Base-by-base conservation (phyloP, 169 alveolate species). In the Plasmodium inui region DNA sequence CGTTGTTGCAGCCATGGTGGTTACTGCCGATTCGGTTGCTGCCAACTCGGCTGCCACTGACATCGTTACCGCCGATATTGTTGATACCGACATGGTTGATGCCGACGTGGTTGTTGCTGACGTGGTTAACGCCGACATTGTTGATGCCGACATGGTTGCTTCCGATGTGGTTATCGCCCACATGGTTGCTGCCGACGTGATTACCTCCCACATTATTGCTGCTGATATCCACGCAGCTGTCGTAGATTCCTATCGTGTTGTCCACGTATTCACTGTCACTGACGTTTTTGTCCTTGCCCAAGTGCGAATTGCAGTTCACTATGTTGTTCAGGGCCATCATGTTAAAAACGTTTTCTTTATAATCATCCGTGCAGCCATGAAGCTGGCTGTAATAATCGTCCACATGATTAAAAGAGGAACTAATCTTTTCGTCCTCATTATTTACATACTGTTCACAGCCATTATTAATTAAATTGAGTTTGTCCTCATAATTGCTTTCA, bases 321-420 rank as follows among this genome's bases (percentile, higher is more conserved):
- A 88, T 19, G 32, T 32, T 67, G 81, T 88, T 88, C 19, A 74
- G 53, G 28, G 82, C 50, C 92, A 83, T 83, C 34, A 22, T 80
- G 74, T 83, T 83, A 83, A 67, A 83, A 70, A 83, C n/a, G 32
- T 83, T 71, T 71, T 83, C 92, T 39, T 83, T 83, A 39, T 83
- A 83, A 70, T 83, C 82, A 70, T 83, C 83, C 1, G 92, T 17
- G 74, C 82, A 67, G 41, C 32, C 50, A n/a, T 53, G 46, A 22
- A 83, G 71, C 32, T 70, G 92, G 8, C 61, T 39, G 76, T 83
- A 83, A 70, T 83, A 53, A 19, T 83, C 92, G 10, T 83, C 82
- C 32, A 70, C 46, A 6, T 26, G 74, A 17, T 30, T 83, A 83
- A 39, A 44, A 3, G 53, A 41, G 28, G 92, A 71, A 71, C n/a